These are phyloP conservation scores for Cyberlindnera mycetangii DNA, from an alignment of 805 yeast species.

Conservation along the genomic window DNA sequence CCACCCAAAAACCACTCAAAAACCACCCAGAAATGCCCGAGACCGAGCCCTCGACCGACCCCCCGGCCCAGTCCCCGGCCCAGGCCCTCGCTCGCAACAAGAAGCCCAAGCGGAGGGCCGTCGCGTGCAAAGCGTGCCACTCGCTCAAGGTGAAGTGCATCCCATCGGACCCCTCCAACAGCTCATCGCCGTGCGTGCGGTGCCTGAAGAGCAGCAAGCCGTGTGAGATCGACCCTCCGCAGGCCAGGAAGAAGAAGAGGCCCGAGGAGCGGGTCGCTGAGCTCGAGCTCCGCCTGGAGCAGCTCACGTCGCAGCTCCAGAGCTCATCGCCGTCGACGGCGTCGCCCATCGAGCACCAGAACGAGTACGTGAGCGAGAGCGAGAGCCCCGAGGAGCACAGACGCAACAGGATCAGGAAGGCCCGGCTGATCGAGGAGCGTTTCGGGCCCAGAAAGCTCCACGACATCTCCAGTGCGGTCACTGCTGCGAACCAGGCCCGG, in stretches of 20 bases:
- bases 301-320: conserved; percentile 21
- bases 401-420: conserved; percentile 29
- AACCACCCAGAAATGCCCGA: no score
- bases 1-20: no score
- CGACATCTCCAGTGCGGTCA: conserved; percentile 43
- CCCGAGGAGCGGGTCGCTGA: conserved; percentile 32
- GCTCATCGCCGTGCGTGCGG: conserved; percentile 66
- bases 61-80: neutral
- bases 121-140: conserved; percentile 76
- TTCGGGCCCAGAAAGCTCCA: conserved; percentile 38
- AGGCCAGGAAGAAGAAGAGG: conserved; percentile 46
- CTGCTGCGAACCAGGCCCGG: conserved; percentile 40
- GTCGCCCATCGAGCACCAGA: no score
- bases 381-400: conserved; percentile 13
- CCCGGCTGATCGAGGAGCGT: conserved; percentile 40
- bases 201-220: conserved; percentile 60
- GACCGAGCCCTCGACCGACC: no score
- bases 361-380: conserved; percentile 12
- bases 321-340: conserved; percentile 12
- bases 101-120: conserved; percentile 33
- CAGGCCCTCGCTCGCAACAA: neutral
- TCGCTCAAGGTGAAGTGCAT: conserved; percentile 80
- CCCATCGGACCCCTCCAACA: conserved; percentile 58
- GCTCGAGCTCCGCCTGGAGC: conserved; percentile 30
- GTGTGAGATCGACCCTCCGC: conserved; percentile 68